A percentile compares a stretch with the other conserved stretches of the same genome.
Evolutionary conservation across 495 filamentous ascomycete species (phyloP).

Genomic region (Aspergillus nidulans): DNA sequence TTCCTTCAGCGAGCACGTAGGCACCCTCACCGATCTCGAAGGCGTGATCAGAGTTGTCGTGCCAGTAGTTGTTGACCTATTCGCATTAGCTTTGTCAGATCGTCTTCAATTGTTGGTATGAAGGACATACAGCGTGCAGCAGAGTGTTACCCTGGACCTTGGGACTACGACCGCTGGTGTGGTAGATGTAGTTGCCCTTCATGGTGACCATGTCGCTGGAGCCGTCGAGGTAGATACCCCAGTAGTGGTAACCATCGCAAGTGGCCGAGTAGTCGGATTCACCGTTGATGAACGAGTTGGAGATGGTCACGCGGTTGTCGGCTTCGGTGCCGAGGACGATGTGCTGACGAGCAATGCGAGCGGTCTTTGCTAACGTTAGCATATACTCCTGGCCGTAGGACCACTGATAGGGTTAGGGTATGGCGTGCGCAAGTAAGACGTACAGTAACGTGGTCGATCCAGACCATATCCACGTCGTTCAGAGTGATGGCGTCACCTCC

Average conservation of each 20-base stretch:
- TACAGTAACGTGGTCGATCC: constrained; percentile 48
- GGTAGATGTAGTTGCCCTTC: constrained; percentile 46
- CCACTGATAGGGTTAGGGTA: no score
- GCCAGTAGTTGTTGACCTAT: constrained; percentile 58
- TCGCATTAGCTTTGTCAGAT: background rate
- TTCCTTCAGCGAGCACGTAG: constrained; percentile 54
- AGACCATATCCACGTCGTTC: constrained; percentile 38
- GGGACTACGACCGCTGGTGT: constrained; percentile 39
- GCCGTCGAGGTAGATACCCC: constrained; percentile 40
- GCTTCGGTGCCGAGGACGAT: constrained; percentile 38
- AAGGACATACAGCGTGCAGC: constrained; percentile 30
- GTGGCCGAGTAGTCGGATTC: constrained; percentile 35
- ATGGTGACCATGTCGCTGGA: constrained; percentile 40
- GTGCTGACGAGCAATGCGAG: constrained; percentile 44
- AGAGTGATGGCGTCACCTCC: constrained; percentile 47
- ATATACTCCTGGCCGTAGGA: no score
- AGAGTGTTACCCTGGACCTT: constrained; percentile 41
- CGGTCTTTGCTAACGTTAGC: constrained; percentile 24
- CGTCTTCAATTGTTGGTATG: background rate
- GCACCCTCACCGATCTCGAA: constrained; percentile 51
- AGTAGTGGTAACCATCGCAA: constrained; percentile 46
- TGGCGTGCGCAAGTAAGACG: no score
- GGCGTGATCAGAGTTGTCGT: constrained; percentile 49
- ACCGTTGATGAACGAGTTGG: constrained; percentile 46
- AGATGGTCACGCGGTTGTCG: constrained; percentile 41